A percentile compares a stretch with the other conserved stretches of the same genome.
These are phyloP conservation scores for Sphagnum tenellum DNA, from an alignment of 225 moss, liverwort and hornwort genomes.

Conservation along the genomic window DNA sequence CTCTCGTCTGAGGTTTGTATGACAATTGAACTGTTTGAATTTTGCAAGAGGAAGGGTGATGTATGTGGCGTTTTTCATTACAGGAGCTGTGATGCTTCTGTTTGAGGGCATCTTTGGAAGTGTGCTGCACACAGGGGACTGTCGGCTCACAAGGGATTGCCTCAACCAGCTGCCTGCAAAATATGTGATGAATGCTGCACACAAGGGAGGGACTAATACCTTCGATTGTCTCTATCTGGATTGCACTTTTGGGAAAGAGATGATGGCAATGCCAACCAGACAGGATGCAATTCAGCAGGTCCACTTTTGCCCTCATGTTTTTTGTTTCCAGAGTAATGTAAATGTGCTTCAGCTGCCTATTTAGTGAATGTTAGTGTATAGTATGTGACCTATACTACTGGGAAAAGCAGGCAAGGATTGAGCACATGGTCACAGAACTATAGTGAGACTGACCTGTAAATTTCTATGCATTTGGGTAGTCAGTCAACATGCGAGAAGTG, in stretches of 20 bases:
- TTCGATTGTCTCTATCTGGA: slow-evolving; percentile 69
- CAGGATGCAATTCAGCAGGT: slow-evolving; percentile 63
- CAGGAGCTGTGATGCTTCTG: slow-evolving; percentile 78
- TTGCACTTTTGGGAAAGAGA: slow-evolving; percentile 74
- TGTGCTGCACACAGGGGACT: slow-evolving; percentile 78
- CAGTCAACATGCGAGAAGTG: too few relatives aligned
- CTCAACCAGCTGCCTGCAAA: slow-evolving; percentile 29
- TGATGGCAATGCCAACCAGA: slow-evolving; percentile 53
- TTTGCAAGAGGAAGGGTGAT: too few relatives aligned
- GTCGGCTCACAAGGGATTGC: slow-evolving; percentile 53
- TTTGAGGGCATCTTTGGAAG: slow-evolving; percentile 82
- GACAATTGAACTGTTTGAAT: too few relatives aligned
- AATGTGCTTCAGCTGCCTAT: too few relatives aligned
- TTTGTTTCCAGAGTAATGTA: too few relatives aligned
- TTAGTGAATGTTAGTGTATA: too few relatives aligned
- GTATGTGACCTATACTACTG: too few relatives aligned
- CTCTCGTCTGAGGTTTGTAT: too few relatives aligned
- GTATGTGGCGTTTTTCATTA: background rate
- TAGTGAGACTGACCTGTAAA: too few relatives aligned
- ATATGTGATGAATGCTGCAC: slow-evolving; percentile 15
- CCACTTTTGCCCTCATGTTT: background rate
- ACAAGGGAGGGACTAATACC: slow-evolving; percentile 12
- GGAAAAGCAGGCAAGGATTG: too few relatives aligned
- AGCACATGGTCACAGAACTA: too few relatives aligned
- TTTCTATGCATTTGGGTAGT: too few relatives aligned